Conservation (phyloP, 1,284 basidiomycete genomes). For the Trichosporon ovoides region DNA sequence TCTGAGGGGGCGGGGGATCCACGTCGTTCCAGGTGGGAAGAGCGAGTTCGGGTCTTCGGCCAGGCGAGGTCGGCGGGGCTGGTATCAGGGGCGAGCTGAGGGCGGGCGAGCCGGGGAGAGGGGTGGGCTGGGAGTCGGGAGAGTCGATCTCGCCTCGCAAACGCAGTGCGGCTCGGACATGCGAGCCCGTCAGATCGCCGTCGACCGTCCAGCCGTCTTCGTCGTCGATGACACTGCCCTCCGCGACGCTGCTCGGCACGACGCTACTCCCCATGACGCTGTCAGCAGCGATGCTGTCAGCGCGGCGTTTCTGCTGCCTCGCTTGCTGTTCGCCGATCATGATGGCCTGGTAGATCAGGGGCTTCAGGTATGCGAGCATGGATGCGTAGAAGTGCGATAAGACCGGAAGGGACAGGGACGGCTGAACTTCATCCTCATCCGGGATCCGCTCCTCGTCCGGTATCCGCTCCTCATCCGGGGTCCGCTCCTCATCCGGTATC, state of each 20-base stretch:
- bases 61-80: neutral
- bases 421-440: neutral
- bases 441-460: neutral
- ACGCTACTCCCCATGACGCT: no score
- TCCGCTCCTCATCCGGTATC: neutral
- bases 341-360: constrained; percentile 20
- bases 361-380: constrained; percentile 20
- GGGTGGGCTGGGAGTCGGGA: no score
- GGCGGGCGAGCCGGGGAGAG: no score
- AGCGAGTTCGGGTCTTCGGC: neutral
- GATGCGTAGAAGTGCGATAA: constrained; percentile 19
- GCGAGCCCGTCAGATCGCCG: neutral
- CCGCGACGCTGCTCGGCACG: no score
- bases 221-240: no score
- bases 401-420: constrained; percentile 16
- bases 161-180: neutral
- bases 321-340: constrained; percentile 21
- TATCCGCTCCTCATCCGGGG: neutral
- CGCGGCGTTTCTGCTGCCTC: neutral
- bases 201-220: no score
- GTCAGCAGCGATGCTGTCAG: no score
- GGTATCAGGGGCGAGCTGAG: neutral
- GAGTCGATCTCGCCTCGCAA: constrained; percentile 8
- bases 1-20: no score
- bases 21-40: no score